These are phyloP conservation scores for Tritrichomonas musculus DNA, from an alignment of 208 protist genomes.

Conservation along the genomic window DNA sequence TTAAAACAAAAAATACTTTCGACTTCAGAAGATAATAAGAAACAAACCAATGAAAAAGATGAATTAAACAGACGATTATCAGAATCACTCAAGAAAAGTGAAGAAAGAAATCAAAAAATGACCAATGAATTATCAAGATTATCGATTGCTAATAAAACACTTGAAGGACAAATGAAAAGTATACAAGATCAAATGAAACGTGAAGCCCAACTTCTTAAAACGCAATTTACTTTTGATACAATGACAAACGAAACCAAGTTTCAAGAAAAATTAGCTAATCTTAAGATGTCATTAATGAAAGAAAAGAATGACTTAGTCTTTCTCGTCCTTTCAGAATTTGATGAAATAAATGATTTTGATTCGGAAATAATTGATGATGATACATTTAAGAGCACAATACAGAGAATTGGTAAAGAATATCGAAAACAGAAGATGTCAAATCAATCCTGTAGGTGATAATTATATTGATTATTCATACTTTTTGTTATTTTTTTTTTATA, in stretches of 20 bases:
- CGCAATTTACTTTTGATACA: not conserved
- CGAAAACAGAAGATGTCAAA: too few species aligned
- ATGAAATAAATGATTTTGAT: not conserved
- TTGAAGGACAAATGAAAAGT: not conserved
- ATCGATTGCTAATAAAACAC: not conserved
- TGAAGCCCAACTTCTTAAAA: not conserved
- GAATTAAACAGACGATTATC: not conserved
- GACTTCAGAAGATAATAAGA: too few species aligned
- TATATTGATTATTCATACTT: too few species aligned
- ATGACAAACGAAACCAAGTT: not conserved
- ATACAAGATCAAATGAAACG: slow-evolving; percentile 8
- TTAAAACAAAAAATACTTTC: not conserved
- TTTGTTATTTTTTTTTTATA: too few species aligned
- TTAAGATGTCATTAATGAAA: not conserved
- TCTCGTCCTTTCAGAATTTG: not conserved
- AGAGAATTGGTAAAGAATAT: too few species aligned
- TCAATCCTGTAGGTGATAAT: too few species aligned
- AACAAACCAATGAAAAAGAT: not conserved
- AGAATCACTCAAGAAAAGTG: not conserved
- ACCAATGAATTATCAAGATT: not conserved
- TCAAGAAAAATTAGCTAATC: not conserved
- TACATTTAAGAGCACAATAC: not conserved
- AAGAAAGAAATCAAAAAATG: not conserved
- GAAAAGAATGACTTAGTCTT: not conserved
- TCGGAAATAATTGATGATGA: not conserved